Evolutionary conservation across 1,284 basidiomycete species (phyloP).

Genomic region (Ustilago loliicola): DNA sequence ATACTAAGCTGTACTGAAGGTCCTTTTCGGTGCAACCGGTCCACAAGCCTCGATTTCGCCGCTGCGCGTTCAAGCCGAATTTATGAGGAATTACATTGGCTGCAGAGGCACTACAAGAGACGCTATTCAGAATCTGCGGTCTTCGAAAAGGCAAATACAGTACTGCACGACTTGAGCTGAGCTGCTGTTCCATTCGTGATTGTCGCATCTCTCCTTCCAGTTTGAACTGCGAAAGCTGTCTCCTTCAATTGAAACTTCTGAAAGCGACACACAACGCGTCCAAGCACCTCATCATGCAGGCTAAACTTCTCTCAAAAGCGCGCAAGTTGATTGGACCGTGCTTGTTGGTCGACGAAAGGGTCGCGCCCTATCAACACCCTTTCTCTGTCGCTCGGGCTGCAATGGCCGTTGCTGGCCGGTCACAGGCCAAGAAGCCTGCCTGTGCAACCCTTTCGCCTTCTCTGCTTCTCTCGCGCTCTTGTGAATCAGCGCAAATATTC

Average conservation of each 20-base stretch:
- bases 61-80: conserved; percentile 17
- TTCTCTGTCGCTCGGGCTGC: conserved; percentile 27
- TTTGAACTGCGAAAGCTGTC: too few species aligned
- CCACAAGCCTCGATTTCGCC: background rate
- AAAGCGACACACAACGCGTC: background rate
- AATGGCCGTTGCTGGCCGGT: conserved; percentile 46
- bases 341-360: conserved; percentile 2
- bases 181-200: background rate
- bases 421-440: background rate
- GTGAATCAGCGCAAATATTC: conserved; percentile 33
- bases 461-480: background rate
- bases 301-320: conserved; percentile 25
- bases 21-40: conserved; percentile 32
- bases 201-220: too few species aligned
- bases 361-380: background rate
- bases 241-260: conserved; percentile 1
- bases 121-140: conserved; percentile 19
- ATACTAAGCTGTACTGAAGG: background rate
- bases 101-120: conserved; percentile 16
- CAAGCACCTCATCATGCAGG: background rate
- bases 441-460: background rate
- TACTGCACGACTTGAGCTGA: background rate
- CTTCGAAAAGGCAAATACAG: conserved; percentile 16
- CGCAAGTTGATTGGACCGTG: conserved; percentile 47
- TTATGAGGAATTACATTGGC: conserved; percentile 38